phyloP scores from a whole-genome alignment of 306 rosid species.

The Sicyos edulis region DNA sequence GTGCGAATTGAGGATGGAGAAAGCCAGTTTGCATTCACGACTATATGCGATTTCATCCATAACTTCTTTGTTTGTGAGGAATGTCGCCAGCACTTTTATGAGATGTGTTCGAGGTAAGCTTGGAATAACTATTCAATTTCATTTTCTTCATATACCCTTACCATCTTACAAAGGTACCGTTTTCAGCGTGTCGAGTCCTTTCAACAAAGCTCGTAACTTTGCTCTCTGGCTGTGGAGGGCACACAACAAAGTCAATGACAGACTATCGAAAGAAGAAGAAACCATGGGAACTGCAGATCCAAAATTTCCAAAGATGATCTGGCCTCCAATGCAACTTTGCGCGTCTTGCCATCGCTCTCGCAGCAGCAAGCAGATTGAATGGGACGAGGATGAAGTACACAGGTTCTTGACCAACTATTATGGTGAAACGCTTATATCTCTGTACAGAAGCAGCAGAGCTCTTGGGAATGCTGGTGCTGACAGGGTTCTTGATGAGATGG shows the following conservation, averaged over 20 bases:
- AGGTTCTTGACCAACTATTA: slow-evolving; percentile 54
- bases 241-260: slow-evolving; percentile 73
- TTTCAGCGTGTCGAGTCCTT: slow-evolving; percentile 64
- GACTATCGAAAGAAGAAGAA: slow-evolving; percentile 75
- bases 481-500: slow-evolving; percentile 49
- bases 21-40: slow-evolving; percentile 70
- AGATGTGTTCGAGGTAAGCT: slow-evolving; percentile 74
- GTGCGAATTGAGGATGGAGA: slow-evolving; percentile 83
- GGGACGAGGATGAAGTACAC: slow-evolving; percentile 67
- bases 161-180: slow-evolving; percentile 23
- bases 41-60: slow-evolving; percentile 77
- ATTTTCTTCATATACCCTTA: slow-evolving; percentile 20
- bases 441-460: slow-evolving; percentile 42
- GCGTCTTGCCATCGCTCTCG: slow-evolving; percentile 46
- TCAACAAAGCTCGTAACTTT: slow-evolving; percentile 68
- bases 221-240: slow-evolving; percentile 87
- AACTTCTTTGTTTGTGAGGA: slow-evolving; percentile 95
- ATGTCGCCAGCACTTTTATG: slow-evolving; percentile 81
- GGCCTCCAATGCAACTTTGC: slow-evolving; percentile 90
- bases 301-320: slow-evolving; percentile 76
- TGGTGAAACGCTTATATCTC: slow-evolving; percentile 50
- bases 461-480: slow-evolving; percentile 29
- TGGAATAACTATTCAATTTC: slow-evolving; percentile 6
- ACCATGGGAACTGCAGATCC: slow-evolving; percentile 68
- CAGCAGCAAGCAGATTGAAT: slow-evolving; percentile 40